Evolutionary conservation across 139 green algal species (phyloP), one percentile per base, ranked within the genome.

Genomic region (Closterium sp.): DNA sequence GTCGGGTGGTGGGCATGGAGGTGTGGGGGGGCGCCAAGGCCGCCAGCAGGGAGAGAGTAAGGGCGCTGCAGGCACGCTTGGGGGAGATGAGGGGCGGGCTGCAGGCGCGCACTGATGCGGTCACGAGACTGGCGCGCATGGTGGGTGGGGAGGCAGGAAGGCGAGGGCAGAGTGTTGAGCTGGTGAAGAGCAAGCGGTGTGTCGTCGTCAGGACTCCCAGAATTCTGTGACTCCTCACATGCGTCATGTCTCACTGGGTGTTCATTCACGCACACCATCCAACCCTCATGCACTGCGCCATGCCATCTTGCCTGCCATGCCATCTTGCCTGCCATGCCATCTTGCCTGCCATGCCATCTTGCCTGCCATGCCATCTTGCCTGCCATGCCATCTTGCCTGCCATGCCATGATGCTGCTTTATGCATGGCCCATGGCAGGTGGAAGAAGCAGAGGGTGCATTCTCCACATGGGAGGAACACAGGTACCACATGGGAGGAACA

Each of bases 21-120:
- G 84, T 69, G 69, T 91, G 89, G 89, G 89, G 25, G 81, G 81
- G 81, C 9, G 81, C 89, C 28, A 84, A 16, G 88, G 88, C 88
- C 16, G 23, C 23, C 31, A 89, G 88, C 88, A 89, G 21, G 66
- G 31, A 90, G 2, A 16, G 16, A 3, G 32, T 91, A 12, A 86
- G 19, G 32, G 36, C 9, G 69, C 34, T 33, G 34, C 81, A 34
- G 30, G 36, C 81, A 28, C 33, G 23, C 34, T 28, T 91, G 34
- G 84, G 55, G 30, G 31, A 85, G 31, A 32, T 91, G 66, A 32
- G 23, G 19, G 88, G 89, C 81, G 30, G 33, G 0, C 28, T 90
- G 33, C 2, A 1, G 76, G 89, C 10, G 76, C 89, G 90, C 55
- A 76, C 16, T 16, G 55, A 76, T 2, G 55, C 55, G 16, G 55